phyloP scores from a whole-genome alignment of 2,329 filamentous ascomycete genomes.

The Neonectria neomacrospora region DNA sequence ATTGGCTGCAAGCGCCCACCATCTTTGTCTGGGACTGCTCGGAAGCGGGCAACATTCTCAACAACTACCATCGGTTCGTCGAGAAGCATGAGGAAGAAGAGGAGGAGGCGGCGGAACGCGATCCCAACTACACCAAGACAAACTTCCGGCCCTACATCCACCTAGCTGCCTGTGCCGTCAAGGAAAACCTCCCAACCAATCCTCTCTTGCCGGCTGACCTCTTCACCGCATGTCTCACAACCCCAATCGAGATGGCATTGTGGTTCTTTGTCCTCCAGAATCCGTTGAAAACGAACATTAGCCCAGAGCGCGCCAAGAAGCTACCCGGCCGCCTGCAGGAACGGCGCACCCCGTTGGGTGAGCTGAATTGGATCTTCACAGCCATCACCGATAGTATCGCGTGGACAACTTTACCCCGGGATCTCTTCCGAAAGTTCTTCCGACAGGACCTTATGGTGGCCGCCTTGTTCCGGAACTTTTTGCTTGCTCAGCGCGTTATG shows the following conservation, averaged over 20 bases:
- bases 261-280: slow-evolving; percentile 98
- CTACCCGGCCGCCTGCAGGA: slow-evolving; percentile 94
- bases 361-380: slow-evolving; percentile 99
- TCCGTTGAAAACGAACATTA: slow-evolving; percentile 74
- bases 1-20: slow-evolving; percentile 94
- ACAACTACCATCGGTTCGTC: slow-evolving; percentile 93
- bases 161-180: slow-evolving; percentile 88
- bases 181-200: slow-evolving; percentile 94
- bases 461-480: slow-evolving; percentile 93
- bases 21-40: slow-evolving; percentile 99
- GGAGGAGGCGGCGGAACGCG: slow-evolving; percentile 76
- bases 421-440: slow-evolving; percentile 96
- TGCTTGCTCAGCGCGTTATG: slow-evolving; percentile 96
- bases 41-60: slow-evolving; percentile 93
- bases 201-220: slow-evolving; percentile 92
- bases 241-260: slow-evolving; percentile 96
- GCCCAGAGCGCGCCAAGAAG: slow-evolving; percentile 84
- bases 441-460: slow-evolving; percentile 99
- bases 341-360: slow-evolving; percentile 89
- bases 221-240: slow-evolving; percentile 95
- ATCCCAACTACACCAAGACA: slow-evolving; percentile 86
- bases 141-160: slow-evolving; percentile 80
- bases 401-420: slow-evolving; percentile 92
- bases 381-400: slow-evolving; percentile 99
- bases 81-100: slow-evolving; percentile 96